Evolutionary conservation across 805 yeast species (phyloP), one percentile per base, ranked within the genome.

Genomic region (Zygosaccharomyces bailii): DNA sequence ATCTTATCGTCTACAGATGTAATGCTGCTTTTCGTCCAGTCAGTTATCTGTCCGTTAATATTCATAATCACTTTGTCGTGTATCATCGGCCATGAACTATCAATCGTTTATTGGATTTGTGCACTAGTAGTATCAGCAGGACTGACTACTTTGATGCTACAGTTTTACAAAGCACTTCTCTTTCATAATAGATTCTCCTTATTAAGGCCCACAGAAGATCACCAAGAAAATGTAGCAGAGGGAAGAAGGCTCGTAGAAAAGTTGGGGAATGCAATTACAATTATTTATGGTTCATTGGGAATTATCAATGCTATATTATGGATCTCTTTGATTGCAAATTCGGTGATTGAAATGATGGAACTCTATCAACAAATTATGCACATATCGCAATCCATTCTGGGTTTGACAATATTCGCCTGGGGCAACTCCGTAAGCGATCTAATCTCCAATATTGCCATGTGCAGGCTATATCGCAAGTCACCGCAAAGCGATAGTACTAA

Each of bases 341-440:
- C 61, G 11, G 40, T 65, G n/a, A 61, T 65, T 30, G 69, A 64
- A 48, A 50, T 65, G 37, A 51, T 65, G 49, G 66, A 61, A 33
- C 44, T 59, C 8, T 65, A 63, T 44, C 70, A 65, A 49, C 39
- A 44, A 5, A 40, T 61, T 2, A 60, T 63, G 11, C 55, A 59
- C 4, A 68, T 91, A 5, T 79, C 90, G 8, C 95, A 90, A 48
- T 90, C 93, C 1, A 75, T 91, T 7, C 65, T 93, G 27, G 99
- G 99, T 0, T 69, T 91, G n/a, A 91, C 98, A 0, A 74, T 93
- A 0, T 86, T 93, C 64, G 96, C 99, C 0, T 68, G 91, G 49
- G 99, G 99, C 3, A 95, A 93, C 60, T 91, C 97, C 0, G 70
- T 87, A 2, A 96, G 98, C 10, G 99, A 93, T 59, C 69, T 91